These are phyloP conservation scores for Multifurca ochricompacta DNA, from an alignment of 768 basidiomycete species.

Conservation along the genomic window DNA sequence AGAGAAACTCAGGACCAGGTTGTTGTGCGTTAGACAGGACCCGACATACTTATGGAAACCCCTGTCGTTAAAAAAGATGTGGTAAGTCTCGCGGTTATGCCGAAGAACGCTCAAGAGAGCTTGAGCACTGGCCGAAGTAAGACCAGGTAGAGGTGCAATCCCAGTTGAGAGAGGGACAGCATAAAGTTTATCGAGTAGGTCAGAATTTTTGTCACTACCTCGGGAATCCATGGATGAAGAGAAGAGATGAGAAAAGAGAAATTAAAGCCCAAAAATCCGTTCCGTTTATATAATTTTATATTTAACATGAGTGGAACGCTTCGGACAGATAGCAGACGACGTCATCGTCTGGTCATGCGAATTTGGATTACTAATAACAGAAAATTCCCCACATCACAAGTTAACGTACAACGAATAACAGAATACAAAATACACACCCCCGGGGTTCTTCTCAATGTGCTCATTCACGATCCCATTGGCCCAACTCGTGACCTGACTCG, in stretches of 20 bases:
- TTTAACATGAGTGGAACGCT: too few species aligned
- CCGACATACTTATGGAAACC: conserved; percentile 29
- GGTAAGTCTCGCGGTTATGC: conserved; percentile 46
- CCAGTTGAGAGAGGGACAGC: conserved; percentile 8
- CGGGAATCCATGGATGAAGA: neutral
- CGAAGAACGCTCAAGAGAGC: conserved; percentile 28
- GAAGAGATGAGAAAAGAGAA: neutral
- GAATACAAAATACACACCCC: too few species aligned
- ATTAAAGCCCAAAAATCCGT: too few species aligned
- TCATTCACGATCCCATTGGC: conserved; percentile 5
- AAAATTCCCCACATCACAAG: too few species aligned
- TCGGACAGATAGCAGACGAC: too few species aligned
- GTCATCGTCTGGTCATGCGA: too few species aligned
- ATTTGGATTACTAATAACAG: too few species aligned
- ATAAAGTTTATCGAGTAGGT: conserved; percentile 7
- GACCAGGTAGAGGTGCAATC: conserved; percentile 4
- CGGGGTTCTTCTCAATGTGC: too few species aligned
- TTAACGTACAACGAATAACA: too few species aligned
- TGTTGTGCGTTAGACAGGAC: neutral
- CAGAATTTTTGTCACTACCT: neutral
- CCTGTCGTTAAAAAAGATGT: conserved; percentile 44
- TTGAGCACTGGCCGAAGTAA: neutral
- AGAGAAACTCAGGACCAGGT: neutral
- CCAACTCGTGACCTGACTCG: conserved; percentile 8
- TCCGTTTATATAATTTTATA: too few species aligned